Evolutionary conservation across 2,329 filamentous ascomycete species (phyloP).

Genomic region (Cladobotryum protrusum): DNA sequence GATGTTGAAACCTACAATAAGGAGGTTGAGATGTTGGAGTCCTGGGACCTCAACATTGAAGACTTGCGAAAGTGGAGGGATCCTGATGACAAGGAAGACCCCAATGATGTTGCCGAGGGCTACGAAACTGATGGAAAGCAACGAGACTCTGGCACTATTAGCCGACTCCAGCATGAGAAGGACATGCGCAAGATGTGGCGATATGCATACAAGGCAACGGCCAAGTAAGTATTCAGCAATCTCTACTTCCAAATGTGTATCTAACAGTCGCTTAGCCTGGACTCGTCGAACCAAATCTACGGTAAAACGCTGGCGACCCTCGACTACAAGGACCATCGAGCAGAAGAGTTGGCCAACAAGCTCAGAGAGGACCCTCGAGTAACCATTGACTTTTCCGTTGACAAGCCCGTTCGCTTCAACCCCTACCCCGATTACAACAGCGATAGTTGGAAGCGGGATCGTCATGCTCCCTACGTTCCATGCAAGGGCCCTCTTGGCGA

Average conservation of each 20-base stretch:
- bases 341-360: slow-evolving; percentile 23
- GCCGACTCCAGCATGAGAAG: slow-evolving; percentile 33
- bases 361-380: slow-evolving; percentile 29
- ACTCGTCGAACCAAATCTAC: slow-evolving; percentile 47
- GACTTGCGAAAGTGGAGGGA: slow-evolving; percentile 32
- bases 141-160: slow-evolving; percentile 26
- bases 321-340: slow-evolving; percentile 33
- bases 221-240: slow-evolving; percentile 29
- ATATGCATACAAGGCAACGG: slow-evolving; percentile 34
- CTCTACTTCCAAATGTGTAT: background rate
- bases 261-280: slow-evolving; percentile 26
- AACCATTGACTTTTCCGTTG: slow-evolving; percentile 34
- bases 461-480: slow-evolving; percentile 52
- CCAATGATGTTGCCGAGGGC: slow-evolving; percentile 29
- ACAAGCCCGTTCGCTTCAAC: slow-evolving; percentile 53
- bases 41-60: slow-evolving; percentile 30
- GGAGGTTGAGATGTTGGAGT: slow-evolving; percentile 10
- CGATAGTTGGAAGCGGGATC: slow-evolving; percentile 49
- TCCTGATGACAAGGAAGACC: slow-evolving; percentile 29
- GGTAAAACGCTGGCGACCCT: slow-evolving; percentile 48
- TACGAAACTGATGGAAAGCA: slow-evolving; percentile 31
- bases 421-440: slow-evolving; percentile 69
- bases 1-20: slow-evolving; percentile 12
- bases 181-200: slow-evolving; percentile 38
- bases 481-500: slow-evolving; percentile 61